Conservation (phyloP, 2,329 filamentous ascomycete species). For the Tolypocladium endophyticum region DNA sequence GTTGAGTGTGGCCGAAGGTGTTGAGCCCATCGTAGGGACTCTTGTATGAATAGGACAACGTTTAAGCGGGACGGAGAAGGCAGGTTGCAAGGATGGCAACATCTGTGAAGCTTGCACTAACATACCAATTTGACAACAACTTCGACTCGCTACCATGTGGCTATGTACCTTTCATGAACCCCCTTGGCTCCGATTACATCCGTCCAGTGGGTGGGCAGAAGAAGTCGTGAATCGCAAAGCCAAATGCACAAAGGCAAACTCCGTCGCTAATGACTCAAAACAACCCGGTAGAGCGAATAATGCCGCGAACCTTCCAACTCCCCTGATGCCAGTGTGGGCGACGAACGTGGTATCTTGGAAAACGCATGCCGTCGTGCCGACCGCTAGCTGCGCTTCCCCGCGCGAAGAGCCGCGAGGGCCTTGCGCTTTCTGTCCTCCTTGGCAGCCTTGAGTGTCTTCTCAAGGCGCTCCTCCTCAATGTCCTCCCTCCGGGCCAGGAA, state of each 20-base stretch:
- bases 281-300: constrained; percentile 1
- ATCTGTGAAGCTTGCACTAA: background rate
- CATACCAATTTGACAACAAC: background rate
- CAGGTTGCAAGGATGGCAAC: background rate
- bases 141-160: background rate
- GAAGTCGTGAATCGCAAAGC: constrained; percentile 1
- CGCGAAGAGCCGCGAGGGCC: constrained; percentile 24
- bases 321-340: background rate
- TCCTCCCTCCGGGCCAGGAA: constrained; percentile 57
- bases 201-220: background rate
- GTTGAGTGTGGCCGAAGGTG: background rate
- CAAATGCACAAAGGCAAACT: constrained; percentile 15
- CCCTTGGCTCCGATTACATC: background rate
- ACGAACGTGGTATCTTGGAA: background rate
- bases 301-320: background rate
- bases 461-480: constrained; percentile 50
- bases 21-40: background rate
- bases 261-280: constrained; percentile 26
- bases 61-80: background rate
- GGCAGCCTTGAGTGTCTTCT: constrained; percentile 49
- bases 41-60: background rate
- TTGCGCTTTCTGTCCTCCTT: constrained; percentile 46
- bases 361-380: background rate
- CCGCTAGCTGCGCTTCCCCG: constrained; percentile 16
- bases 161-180: background rate